phyloP scores from a whole-genome alignment of 345 rosid species.

The Acer yangbiense region DNA sequence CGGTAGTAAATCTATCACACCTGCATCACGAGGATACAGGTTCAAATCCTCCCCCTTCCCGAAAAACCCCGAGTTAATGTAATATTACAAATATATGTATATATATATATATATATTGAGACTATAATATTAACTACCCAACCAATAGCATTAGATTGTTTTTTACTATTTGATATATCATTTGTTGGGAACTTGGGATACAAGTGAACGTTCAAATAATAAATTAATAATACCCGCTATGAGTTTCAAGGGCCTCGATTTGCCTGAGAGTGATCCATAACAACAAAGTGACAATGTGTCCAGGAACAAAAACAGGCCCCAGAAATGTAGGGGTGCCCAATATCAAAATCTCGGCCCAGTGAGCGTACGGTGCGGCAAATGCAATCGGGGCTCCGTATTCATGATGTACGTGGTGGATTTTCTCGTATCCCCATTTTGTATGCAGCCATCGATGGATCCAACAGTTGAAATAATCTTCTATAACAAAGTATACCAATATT shows the following conservation, averaged over 20 bases:
- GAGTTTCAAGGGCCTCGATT: slow-evolving; percentile 83
- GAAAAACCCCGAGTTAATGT: no score
- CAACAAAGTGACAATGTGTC: slow-evolving; percentile 85
- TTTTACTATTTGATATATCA: no score
- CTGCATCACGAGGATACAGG: no score
- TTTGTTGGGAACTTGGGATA: no score
- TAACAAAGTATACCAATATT: slow-evolving; percentile 61
- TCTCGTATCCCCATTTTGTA: slow-evolving; percentile 61
- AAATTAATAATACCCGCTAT: slow-evolving; percentile 60
- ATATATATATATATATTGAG: no score
- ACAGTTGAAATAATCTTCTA: slow-evolving; percentile 76
- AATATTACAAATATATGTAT: no score
- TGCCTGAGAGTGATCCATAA: slow-evolving; percentile 82
- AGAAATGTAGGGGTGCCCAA: slow-evolving; percentile 82
- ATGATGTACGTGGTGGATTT: slow-evolving; percentile 81
- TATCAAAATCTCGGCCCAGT: slow-evolving; percentile 81
- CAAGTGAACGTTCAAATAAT: no score
- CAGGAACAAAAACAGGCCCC: slow-evolving; percentile 88
- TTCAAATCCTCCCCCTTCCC: no score
- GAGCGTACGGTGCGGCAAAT: slow-evolving; percentile 75
- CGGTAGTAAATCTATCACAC: no score
- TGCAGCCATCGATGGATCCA: slow-evolving; percentile 83
- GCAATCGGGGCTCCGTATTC: slow-evolving; percentile 77
- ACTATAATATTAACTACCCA: no score
- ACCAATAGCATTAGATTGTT: no score